A percentile compares a stretch with the other conserved stretches of the same genome.
phyloP scores from a whole-genome alignment of 1,139 yeast species.

The Geotrichum fermentans region DNA sequence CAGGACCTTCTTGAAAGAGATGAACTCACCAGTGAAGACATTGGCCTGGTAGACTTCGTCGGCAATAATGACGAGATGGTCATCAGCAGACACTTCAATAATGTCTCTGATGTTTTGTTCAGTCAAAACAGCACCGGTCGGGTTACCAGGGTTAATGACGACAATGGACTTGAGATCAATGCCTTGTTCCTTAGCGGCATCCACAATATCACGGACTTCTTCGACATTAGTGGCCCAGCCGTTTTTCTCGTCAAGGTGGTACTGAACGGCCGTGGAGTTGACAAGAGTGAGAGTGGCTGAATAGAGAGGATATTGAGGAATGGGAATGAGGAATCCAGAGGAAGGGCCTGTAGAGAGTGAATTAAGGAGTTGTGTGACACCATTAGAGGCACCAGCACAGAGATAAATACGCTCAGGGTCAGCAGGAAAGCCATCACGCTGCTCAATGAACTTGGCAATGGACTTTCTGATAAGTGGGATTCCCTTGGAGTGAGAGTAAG shows the following conservation, averaged over 20 bases:
- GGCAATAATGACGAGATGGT: constrained; percentile 82
- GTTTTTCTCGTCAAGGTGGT: constrained; percentile 70
- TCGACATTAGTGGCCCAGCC: constrained; percentile 78
- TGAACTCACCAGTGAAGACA: constrained; percentile 55
- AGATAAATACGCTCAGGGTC: constrained; percentile 68
- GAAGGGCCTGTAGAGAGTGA: constrained; percentile 60
- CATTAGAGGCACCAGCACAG: constrained; percentile 92
- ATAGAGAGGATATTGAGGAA: constrained; percentile 94
- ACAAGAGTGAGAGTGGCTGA: constrained; percentile 85
- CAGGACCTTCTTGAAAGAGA: constrained; percentile 44
- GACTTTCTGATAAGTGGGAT: constrained; percentile 62
- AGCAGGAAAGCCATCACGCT: constrained; percentile 64
- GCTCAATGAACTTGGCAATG: constrained; percentile 71
- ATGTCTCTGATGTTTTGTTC: constrained; percentile 63
- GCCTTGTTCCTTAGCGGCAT: constrained; percentile 50
- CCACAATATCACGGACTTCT: constrained; percentile 56
- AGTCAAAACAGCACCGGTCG: constrained; percentile 81
- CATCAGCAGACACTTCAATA: constrained; percentile 71
- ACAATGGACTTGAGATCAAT: constrained; percentile 73
- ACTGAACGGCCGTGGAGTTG: constrained; percentile 82
- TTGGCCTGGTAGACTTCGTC: constrained; percentile 97
- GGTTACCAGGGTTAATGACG: constrained; percentile 95
- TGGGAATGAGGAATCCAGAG: constrained; percentile 87
- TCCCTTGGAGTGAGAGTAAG: constrained; percentile 92
- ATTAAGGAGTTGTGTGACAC: constrained; percentile 70